A percentile compares a stretch with the other conserved stretches of the same genome.
phyloP scores from a whole-genome alignment of 345 rosid species.

The Brassica juncea region DNA sequence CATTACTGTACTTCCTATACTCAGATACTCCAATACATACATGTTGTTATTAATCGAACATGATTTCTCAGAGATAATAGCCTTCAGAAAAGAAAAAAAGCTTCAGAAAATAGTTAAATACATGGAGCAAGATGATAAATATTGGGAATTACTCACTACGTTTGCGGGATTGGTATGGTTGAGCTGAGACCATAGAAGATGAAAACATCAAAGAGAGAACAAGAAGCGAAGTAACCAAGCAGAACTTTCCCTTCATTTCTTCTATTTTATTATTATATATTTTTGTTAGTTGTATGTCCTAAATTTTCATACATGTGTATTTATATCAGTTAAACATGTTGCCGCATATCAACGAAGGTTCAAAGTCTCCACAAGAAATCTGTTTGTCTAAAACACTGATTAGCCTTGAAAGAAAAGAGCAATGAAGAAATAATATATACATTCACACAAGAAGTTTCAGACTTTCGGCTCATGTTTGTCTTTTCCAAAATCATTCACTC shows the following conservation, averaged over 20 bases:
- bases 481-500: background rate
- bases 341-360: background rate
- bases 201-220: background rate
- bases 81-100: background rate
- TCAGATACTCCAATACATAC: background rate
- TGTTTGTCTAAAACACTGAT: background rate
- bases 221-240: conserved; percentile 2
- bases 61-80: background rate
- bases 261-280: background rate
- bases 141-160: conserved; percentile 14
- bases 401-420: background rate
- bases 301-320: background rate
- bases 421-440: background rate
- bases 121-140: background rate
- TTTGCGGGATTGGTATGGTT: background rate
- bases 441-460: background rate
- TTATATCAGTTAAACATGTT: background rate
- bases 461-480: background rate
- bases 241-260: conserved; percentile 5
- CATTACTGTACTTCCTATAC: no score
- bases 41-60: background rate
- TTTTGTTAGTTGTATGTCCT: background rate
- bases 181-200: background rate
- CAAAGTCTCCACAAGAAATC: background rate
- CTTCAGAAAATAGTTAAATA: background rate